Conservation (phyloP, 2,329 filamentous ascomycete genomes). For the Talaromyces sp. region DNA sequence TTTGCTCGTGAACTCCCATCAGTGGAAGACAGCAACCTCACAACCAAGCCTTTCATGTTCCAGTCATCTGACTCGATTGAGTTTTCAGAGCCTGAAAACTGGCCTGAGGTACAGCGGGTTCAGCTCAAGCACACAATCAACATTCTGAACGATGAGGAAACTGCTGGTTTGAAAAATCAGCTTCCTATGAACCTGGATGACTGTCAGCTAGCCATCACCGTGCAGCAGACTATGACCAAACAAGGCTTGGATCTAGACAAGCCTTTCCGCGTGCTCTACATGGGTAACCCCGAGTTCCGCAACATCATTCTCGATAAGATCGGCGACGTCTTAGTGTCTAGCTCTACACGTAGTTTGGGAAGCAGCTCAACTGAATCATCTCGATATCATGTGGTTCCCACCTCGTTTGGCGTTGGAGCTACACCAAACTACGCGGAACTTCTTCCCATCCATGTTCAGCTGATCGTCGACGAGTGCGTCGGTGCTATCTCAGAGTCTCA, state of each 20-base stretch:
- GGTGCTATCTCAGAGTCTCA: conserved; percentile 32
- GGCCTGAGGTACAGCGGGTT: conserved; percentile 40
- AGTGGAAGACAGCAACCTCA: conserved; percentile 39
- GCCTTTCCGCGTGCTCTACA: conserved; percentile 47
- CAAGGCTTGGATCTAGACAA: conserved; percentile 41
- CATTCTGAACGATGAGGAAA: conserved; percentile 35
- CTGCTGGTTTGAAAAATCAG: conserved; percentile 30
- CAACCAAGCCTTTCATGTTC: conserved; percentile 34
- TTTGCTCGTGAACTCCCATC: conserved; percentile 31
- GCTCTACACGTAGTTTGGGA: conserved; percentile 34
- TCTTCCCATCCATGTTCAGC: conserved; percentile 48
- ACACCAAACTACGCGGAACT: conserved; percentile 50
- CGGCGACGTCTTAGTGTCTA: conserved; percentile 48
- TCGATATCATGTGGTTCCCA: conserved; percentile 50
- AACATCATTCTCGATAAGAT: conserved; percentile 49
- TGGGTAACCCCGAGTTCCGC: conserved; percentile 41
- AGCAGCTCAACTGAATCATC: conserved; percentile 42
- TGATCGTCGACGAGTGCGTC: conserved; percentile 50
- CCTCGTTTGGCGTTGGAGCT: conserved; percentile 47
- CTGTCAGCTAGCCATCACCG: conserved; percentile 39
- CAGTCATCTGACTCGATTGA: conserved; percentile 41
- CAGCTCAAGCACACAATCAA: conserved; percentile 45
- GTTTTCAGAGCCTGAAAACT: conserved; percentile 44
- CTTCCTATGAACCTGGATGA: conserved; percentile 31
- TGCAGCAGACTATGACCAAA: conserved; percentile 47